phyloP scores from a whole-genome alignment of 1,284 basidiomycete genomes.

The Malassezia caprae region DNA sequence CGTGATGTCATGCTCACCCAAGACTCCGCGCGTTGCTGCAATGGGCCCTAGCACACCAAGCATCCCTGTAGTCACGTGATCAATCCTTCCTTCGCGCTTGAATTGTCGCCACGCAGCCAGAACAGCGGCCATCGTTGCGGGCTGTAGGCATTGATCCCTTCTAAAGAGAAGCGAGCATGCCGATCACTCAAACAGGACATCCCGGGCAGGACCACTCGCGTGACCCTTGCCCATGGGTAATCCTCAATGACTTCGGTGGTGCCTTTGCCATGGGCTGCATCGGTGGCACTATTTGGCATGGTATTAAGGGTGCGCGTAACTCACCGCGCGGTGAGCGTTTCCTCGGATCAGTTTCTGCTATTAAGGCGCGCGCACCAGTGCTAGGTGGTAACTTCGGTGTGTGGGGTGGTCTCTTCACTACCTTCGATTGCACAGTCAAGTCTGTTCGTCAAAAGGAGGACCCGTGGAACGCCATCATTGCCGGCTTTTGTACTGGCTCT shows the following conservation, averaged over 20 bases:
- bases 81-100: not conserved
- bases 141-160: not conserved
- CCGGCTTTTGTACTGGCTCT: conserved; percentile 95
- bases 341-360: conserved; percentile 83
- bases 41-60: not conserved
- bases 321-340: conserved; percentile 89
- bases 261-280: conserved; percentile 83
- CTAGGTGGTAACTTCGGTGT: conserved; percentile 96
- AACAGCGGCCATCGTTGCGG: not conserved
- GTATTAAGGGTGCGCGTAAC: conserved; percentile 94
- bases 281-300: conserved; percentile 96
- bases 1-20: conserved; percentile 3
- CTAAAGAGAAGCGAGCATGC: conserved; percentile 13
- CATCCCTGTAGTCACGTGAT: conserved; percentile 10
- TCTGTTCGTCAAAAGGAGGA: conserved; percentile 94
- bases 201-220: conserved; percentile 33
- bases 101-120: not conserved
- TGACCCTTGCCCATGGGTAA: conserved; percentile 73
- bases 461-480: conserved; percentile 97
- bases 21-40: conserved; percentile 8
- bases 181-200: conserved; percentile 16
- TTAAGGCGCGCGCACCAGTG: conserved; percentile 95
- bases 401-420: conserved; percentile 69
- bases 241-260: conserved; percentile 95
- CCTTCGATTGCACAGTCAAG: conserved; percentile 96